Conservation (phyloP, 495 filamentous ascomycete genomes). For the Podospora sp. region DNA sequence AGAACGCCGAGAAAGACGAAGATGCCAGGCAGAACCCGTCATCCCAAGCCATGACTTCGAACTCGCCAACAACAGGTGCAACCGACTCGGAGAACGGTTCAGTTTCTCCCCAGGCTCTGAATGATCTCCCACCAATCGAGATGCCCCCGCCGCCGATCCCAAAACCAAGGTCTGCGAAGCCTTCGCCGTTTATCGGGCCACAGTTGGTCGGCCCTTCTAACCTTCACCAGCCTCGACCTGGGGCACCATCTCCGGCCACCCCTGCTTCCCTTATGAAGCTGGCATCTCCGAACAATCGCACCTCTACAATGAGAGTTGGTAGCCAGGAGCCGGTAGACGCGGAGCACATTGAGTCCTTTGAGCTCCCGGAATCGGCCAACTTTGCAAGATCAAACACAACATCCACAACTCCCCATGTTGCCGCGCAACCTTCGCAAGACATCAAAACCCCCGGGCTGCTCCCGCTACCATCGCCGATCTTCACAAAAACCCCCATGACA, state of each 20-base stretch:
- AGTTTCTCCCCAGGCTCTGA: conserved; percentile 57
- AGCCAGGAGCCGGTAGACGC: conserved; percentile 47
- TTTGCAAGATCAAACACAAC: conserved; percentile 46
- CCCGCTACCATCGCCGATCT: conserved; percentile 50
- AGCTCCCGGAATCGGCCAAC: conserved; percentile 66
- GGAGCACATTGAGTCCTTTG: conserved; percentile 68
- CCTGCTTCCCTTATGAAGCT: conserved; percentile 83
- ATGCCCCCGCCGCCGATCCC: conserved; percentile 63
- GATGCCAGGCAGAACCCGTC: conserved; percentile 24
- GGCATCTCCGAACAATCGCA: conserved; percentile 47
- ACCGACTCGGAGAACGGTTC: conserved; percentile 56
- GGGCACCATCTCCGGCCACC: conserved; percentile 64
- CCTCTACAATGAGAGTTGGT: conserved; percentile 30
- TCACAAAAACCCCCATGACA: conserved; percentile 43
- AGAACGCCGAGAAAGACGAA: conserved; percentile 34
- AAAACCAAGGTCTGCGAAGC: conserved; percentile 47
- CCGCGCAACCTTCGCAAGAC: conserved; percentile 38
- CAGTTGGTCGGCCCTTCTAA: conserved; percentile 35
- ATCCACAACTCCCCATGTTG: conserved; percentile 49
- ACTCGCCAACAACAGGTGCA: conserved; percentile 38
- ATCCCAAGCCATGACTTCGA: conserved; percentile 35
- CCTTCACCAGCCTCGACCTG: conserved; percentile 29
- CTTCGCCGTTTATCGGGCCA: conserved; percentile 53
- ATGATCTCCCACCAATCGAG: conserved; percentile 37
- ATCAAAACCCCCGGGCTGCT: conserved; percentile 43